Conservation (phyloP, 73 alveolate species). For the Diophrys appendiculata region DNA sequence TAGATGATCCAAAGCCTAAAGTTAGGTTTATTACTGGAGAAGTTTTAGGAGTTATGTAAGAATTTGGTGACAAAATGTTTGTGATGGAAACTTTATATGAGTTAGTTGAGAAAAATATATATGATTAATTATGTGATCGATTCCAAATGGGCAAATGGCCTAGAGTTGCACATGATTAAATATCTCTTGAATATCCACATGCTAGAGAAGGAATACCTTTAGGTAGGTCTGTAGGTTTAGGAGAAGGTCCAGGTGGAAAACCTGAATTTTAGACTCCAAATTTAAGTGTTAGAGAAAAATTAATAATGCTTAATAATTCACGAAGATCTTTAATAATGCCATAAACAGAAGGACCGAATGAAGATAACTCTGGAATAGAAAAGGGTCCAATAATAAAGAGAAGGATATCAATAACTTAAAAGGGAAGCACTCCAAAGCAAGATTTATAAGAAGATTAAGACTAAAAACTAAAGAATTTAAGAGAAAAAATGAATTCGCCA, state of each 20-base stretch:
- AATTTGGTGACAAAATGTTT: background rate
- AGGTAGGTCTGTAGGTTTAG: background rate
- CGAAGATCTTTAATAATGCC: too few species aligned
- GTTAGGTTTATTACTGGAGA: background rate
- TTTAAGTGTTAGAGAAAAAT: background rate
- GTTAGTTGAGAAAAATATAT: background rate
- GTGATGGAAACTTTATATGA: conserved; percentile 9
- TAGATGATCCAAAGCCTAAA: background rate
- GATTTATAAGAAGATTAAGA: too few species aligned
- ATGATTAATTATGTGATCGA: conserved; percentile 7
- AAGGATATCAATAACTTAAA: too few species aligned
- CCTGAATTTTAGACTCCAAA: too few species aligned
- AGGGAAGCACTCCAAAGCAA: too few species aligned
- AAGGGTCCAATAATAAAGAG: too few species aligned
- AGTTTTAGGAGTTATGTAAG: background rate
- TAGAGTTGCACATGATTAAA: background rate
- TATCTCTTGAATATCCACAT: background rate
- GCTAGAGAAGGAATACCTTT: background rate
- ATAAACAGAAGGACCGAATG: too few species aligned
- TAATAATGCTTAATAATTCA: background rate
- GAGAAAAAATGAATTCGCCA: too few species aligned
- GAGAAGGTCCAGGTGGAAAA: background rate
- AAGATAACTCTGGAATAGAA: too few species aligned
- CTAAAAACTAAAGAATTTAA: too few species aligned
- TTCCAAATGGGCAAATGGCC: background rate